A percentile compares a stretch with the other conserved stretches of the same genome.
Conservation (phyloP, 2,329 filamentous ascomycete genomes). For the Cadophora luteo-olivacea region DNA sequence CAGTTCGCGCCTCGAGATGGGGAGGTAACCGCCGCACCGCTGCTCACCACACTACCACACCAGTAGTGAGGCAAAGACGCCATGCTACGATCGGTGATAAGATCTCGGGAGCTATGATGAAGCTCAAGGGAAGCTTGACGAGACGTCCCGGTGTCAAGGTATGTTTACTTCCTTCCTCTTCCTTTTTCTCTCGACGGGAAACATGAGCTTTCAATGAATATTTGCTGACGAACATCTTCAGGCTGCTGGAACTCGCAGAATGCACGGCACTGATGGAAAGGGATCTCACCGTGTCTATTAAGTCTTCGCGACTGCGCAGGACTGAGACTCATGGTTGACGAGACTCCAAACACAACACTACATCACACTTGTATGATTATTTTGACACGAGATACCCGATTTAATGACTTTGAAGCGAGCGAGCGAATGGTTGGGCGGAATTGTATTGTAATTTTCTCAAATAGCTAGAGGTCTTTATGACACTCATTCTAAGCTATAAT, state of each 20-base stretch:
- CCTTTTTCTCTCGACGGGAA: background rate
- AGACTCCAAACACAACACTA: background rate
- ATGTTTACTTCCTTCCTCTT: slow-evolving; percentile 36
- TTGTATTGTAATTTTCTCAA: slow-evolving; percentile 23
- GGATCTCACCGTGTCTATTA: slow-evolving; percentile 51
- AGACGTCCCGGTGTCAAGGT: slow-evolving; percentile 75
- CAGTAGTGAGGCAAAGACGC: slow-evolving; percentile 68
- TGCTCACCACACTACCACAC: slow-evolving; percentile 39
- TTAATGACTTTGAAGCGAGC: slow-evolving; percentile 15
- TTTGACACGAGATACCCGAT: slow-evolving; percentile 27
- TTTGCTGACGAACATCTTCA: slow-evolving; percentile 47
- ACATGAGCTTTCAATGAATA: background rate
- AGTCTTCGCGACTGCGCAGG: background rate
- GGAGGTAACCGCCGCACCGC: slow-evolving; percentile 43
- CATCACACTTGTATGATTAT: slow-evolving; percentile 21
- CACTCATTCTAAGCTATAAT: slow-evolving; percentile 17
- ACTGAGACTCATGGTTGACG: background rate
- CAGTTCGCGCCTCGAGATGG: slow-evolving; percentile 35
- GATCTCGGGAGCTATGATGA: slow-evolving; percentile 76
- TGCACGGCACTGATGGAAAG: slow-evolving; percentile 76
- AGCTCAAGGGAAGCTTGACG: slow-evolving; percentile 73
- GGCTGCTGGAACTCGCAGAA: slow-evolving; percentile 76
- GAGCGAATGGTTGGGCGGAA: slow-evolving; percentile 16
- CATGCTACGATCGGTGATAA: slow-evolving; percentile 77
- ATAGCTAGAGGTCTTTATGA: slow-evolving; percentile 26